phyloP scores from a whole-genome alignment of 805 yeast genomes.

The Yarrowia deformans region DNA sequence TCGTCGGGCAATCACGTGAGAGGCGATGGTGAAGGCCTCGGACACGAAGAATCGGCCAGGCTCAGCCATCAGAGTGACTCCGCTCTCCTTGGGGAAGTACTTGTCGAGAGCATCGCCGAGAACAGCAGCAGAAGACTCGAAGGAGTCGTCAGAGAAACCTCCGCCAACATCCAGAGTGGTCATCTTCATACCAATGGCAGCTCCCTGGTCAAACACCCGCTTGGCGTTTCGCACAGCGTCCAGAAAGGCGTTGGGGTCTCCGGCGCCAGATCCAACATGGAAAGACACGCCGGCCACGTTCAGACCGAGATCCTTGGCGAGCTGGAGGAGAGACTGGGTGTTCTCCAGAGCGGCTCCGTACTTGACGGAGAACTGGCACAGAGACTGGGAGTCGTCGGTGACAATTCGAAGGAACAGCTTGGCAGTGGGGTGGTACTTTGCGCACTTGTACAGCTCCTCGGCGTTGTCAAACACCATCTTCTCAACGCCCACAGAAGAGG shows the following conservation, averaged over 20 bases:
- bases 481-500: conserved; percentile 61
- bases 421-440: conserved; percentile 70
- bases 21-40: conserved; percentile 81
- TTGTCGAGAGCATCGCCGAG: conserved; percentile 63
- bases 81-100: conserved; percentile 61
- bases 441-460: conserved; percentile 81
- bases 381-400: conserved; percentile 88
- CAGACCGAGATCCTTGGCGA: conserved; percentile 68
- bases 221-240: conserved; percentile 78
- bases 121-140: conserved; percentile 63
- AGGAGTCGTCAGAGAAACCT: conserved; percentile 73
- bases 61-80: conserved; percentile 77
- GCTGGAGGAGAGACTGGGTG: conserved; percentile 62
- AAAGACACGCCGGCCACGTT: conserved; percentile 86
- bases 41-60: conserved; percentile 93
- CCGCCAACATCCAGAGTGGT: conserved; percentile 87
- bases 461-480: conserved; percentile 89
- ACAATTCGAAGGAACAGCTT: conserved; percentile 77
- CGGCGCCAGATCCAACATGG: conserved; percentile 95
- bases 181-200: conserved; percentile 57
- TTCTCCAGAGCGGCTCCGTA: conserved; percentile 77
- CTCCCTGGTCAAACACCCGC: conserved; percentile 67
- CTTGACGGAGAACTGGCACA: conserved; percentile 84
- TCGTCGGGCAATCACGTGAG: conserved; percentile 87
- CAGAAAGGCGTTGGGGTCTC: conserved; percentile 68